phyloP scores from a whole-genome alignment of 176 grass and related monocot species.

The Cenchrus fungigraminus region DNA sequence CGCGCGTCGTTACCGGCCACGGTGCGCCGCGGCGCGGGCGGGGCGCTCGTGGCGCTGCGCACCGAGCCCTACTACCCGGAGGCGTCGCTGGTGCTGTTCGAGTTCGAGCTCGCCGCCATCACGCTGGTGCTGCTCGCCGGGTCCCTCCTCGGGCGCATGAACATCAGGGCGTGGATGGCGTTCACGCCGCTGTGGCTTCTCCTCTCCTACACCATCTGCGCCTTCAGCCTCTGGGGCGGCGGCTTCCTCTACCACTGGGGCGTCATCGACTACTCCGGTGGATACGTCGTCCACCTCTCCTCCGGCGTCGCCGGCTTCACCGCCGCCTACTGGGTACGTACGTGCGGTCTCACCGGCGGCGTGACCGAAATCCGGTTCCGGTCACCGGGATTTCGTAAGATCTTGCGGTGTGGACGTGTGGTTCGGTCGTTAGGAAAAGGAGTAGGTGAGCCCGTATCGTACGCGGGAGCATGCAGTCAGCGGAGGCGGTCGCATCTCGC shows the following conservation, averaged over 20 bases:
- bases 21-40: not conserved
- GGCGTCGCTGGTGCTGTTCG: constrained; percentile 54
- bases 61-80: not conserved
- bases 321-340: constrained; percentile 75
- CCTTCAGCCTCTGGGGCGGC: constrained; percentile 82
- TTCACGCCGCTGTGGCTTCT: constrained; percentile 77
- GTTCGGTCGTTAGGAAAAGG: not conserved
- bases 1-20: not conserved
- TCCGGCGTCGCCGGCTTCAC: constrained; percentile 85
- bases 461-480: not conserved
- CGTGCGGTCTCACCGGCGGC: no score
- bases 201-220: constrained; percentile 72
- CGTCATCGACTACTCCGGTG: constrained; percentile 93
- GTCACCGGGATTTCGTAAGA: not conserved
- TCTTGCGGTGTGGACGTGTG: not conserved
- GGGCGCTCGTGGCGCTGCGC: constrained; percentile 19
- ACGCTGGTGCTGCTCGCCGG: constrained; percentile 42
- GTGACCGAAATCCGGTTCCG: not conserved
- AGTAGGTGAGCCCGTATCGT: not conserved
- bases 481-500: not conserved
- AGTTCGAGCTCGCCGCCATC: constrained; percentile 60
- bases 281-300: constrained; percentile 89
- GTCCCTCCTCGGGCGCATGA: constrained; percentile 75
- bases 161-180: constrained; percentile 82
- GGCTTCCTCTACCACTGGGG: constrained; percentile 82